Evolutionary conservation across 2,329 filamentous ascomycete genomes (phyloP), one percentile per base, ranked within the genome.

Genomic region (Aureobasidium lini): DNA sequence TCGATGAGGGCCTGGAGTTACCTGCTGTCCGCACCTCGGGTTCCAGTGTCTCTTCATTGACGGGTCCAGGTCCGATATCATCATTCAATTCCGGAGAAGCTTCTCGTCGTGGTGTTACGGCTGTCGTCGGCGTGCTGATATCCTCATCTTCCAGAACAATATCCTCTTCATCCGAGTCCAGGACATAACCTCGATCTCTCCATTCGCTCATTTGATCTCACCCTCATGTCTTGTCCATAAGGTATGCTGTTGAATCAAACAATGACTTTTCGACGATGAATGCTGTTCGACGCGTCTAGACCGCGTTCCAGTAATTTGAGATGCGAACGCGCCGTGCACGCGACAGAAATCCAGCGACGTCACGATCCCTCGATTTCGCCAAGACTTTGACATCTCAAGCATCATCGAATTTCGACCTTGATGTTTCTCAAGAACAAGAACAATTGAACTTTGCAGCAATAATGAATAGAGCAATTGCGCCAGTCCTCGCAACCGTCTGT

Each of bases 111-210:
- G 15, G 37, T 40, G n/a, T 39, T 32, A 32, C 39, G 23, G 42
- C 47, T 23, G 23, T 39, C 18, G 16, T 23, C 34, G 34, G 34
- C 48, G 37, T 15, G 16, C n/a, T 50, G 2, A 23, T 42, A 9
- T 31, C 13, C 4, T 34, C 10, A 9, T 28, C 32, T 7, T 42
- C 34, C 44, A 48, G 31, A 29, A 31, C 16, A 34, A 58, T 4
- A 48, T 77, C 76, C 53, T 79, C 77, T 60, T 78, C 77, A 71
- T 80, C 77, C 61, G 77, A 79, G 68, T 79, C 77, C 69, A 71
- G 72, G 64, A 79, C 77, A 70, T 74, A 78, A 64, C 77, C 77
- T 69, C 70, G 73, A 65, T 73, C 70, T 65, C 76, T 73, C 77
- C 77, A 80, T 71, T 70, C 70, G 69, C 72, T 77, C 77, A 79